These are phyloP conservation scores for Volvox africanus DNA, from an alignment of 139 green algal species.

Conservation along the genomic window DNA sequence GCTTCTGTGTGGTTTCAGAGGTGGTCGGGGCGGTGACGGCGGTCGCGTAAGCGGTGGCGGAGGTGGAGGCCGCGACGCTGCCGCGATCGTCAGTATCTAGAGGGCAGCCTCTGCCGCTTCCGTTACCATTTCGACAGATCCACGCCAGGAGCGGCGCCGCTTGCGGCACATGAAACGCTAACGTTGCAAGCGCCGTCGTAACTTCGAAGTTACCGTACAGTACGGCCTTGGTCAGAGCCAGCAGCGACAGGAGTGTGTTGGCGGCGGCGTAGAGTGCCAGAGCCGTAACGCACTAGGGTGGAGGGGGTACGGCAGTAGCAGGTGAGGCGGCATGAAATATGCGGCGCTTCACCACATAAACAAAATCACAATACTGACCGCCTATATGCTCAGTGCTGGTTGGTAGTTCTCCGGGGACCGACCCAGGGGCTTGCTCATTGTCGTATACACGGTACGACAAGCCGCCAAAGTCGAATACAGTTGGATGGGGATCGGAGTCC, in stretches of 20 bases:
- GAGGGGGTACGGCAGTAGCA: no score
- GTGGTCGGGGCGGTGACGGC: neutral
- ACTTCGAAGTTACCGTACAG: neutral
- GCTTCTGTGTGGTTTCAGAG: neutral
- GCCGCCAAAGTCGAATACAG: no score
- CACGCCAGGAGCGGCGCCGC: slow-evolving; percentile 3
- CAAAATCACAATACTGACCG: no score
- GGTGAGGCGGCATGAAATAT: no score
- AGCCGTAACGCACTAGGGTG: no score
- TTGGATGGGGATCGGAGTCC: no score
- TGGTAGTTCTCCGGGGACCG: no score
- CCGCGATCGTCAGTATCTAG: neutral
- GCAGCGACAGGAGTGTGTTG: neutral
- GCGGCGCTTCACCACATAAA: no score
- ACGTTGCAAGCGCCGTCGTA: neutral
- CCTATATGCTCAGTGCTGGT: no score
- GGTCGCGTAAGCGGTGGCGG: neutral
- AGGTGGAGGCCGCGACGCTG: neutral
- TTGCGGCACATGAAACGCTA: slow-evolving; percentile 3
- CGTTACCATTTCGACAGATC: neutral
- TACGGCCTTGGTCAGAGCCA: neutral
- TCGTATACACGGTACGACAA: no score
- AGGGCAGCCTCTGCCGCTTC: neutral
- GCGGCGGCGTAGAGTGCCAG: slow-evolving; percentile 4
- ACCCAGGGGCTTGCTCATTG: no score